Evolutionary conservation across 192 early-diverging fungal genomes (phyloP).

Genomic region (Backusella circina): DNA sequence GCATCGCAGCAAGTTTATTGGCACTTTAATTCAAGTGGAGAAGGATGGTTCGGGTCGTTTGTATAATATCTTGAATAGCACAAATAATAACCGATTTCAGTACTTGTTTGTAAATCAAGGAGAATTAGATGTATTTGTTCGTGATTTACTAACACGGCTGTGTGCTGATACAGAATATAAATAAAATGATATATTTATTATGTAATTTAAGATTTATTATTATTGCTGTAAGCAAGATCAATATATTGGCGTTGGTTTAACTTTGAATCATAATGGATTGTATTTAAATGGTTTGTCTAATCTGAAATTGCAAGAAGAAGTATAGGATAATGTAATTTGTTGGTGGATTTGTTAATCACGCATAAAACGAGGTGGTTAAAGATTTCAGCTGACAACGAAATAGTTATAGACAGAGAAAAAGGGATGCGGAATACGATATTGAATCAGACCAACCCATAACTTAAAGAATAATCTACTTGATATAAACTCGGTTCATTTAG

Average conservation of each 20-base stretch:
- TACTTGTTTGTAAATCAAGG: constrained; percentile 22
- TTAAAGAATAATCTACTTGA: neutral
- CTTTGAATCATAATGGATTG: neutral
- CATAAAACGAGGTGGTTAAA: neutral
- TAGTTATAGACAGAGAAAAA: neutral
- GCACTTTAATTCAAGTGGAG: constrained; percentile 34
- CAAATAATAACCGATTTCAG: neutral
- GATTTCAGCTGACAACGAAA: neutral
- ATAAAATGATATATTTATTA: neutral
- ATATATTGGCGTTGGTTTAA: neutral
- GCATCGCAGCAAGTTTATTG: constrained; percentile 34
- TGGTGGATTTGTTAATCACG: neutral
- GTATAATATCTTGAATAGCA: constrained; percentile 4
- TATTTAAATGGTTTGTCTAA: neutral
- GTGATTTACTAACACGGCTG: constrained; percentile 34
- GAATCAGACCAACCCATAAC: neutral
- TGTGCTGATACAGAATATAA: constrained; percentile 32
- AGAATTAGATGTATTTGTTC: constrained; percentile 31
- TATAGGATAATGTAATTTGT: neutral
- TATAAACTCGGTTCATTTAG: neutral
- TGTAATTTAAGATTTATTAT: neutral
- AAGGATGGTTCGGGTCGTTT: constrained; percentile 34
- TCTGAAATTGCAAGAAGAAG: neutral
- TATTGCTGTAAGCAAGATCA: neutral
- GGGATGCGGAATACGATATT: neutral